Conservation (phyloP, 108 stramenopile species). For the Pelagomonas calceolata region DNA sequence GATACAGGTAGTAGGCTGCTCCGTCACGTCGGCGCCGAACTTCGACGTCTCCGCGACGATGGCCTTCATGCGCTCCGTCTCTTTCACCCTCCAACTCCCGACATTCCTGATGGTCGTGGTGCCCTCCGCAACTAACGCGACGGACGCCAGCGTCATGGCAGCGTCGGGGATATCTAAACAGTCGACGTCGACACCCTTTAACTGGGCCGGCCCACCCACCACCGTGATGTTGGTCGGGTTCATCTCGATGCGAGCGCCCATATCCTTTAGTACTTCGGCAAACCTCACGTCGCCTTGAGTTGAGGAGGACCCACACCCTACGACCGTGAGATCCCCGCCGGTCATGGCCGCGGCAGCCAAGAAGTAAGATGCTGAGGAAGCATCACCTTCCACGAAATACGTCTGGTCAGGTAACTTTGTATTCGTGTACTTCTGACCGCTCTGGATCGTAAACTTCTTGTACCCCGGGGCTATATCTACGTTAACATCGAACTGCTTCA, state of each 20-base stretch:
- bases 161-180: slow-evolving; percentile 95
- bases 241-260: slow-evolving; percentile 86
- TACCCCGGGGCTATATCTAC: slow-evolving; percentile 51
- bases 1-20: slow-evolving; percentile 82
- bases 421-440: slow-evolving; percentile 54
- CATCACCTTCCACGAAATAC: slow-evolving; percentile 83
- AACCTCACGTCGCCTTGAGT: slow-evolving; percentile 93
- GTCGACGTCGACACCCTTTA: slow-evolving; percentile 88
- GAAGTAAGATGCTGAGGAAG: slow-evolving; percentile 89
- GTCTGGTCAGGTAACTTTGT: slow-evolving; percentile 16
- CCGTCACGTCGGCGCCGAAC: slow-evolving; percentile 81
- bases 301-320: slow-evolving; percentile 73
- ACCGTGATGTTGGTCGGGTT: slow-evolving; percentile 80
- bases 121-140: slow-evolving; percentile 84
- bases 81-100: slow-evolving; percentile 92
- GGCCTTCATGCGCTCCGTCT: slow-evolving; percentile 95
- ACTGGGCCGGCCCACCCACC: slow-evolving; percentile 56
- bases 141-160: slow-evolving; percentile 92
- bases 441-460: slow-evolving; percentile 40
- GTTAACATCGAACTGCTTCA: slow-evolving; percentile 81
- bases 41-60: slow-evolving; percentile 95
- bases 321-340: slow-evolving; percentile 81
- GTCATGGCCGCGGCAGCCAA: slow-evolving; percentile 91
- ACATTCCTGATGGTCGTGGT: slow-evolving; percentile 93
- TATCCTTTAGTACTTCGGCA: slow-evolving; percentile 84